These are phyloP conservation scores for Prunella vulgaris DNA, from an alignment of 257 asterid species.

Conservation along the genomic window DNA sequence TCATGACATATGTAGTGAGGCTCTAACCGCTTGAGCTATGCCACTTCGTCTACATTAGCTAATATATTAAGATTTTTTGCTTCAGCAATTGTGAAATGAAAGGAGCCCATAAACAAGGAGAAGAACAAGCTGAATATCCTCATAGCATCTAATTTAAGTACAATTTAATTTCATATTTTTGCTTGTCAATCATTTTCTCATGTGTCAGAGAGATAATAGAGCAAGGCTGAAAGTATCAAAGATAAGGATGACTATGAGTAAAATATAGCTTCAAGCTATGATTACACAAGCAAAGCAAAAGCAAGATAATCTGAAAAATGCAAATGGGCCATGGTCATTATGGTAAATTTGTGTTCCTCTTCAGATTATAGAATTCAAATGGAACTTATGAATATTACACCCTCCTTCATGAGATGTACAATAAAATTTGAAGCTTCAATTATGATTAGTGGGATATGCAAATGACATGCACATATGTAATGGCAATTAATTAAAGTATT, in stretches of 20 bases:
- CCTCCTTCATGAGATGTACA: neutral
- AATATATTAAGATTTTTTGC: neutral
- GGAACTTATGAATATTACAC: neutral
- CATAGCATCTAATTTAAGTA: neutral
- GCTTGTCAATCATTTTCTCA: neutral
- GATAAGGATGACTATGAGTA: neutral
- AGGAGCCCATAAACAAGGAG: neutral
- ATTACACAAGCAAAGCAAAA: no score
- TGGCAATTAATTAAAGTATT: neutral
- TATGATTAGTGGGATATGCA: neutral
- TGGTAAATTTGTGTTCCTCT: neutral
- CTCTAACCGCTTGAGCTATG: no score
- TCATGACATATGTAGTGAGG: no score
- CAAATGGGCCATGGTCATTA: no score
- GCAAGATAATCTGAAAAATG: no score
- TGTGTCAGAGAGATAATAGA: neutral
- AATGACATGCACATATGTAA: neutral
- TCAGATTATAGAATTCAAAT: neutral
- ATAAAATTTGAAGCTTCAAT: slow-evolving; percentile 6
- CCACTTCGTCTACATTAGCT: no score
- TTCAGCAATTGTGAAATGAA: neutral
- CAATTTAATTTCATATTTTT: neutral
- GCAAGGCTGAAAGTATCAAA: neutral
- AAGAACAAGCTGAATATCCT: neutral
- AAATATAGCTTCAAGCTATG: neutral